Evolutionary conservation across 805 yeast genomes (phyloP), one percentile per base, ranked within the genome.

Genomic region (Pichia sporocuriosa): DNA sequence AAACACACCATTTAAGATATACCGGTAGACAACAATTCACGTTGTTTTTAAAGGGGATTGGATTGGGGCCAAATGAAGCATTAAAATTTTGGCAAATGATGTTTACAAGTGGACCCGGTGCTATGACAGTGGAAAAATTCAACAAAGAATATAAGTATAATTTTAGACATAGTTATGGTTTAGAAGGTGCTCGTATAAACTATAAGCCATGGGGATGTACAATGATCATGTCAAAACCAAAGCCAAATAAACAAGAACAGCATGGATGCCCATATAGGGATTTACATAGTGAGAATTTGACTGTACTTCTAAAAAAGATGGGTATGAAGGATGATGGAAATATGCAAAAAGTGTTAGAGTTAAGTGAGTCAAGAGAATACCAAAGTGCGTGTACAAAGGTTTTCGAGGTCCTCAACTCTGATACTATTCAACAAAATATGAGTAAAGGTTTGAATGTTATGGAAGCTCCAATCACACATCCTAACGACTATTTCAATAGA

Each of bases 231-330:
- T 69, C 77, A 22, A 80, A 80, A 51, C 86, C 87, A 7, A 73
- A 79, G 48, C 88, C 95, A 0, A 67, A 68, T 10, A 65, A 69
- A 35, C 69, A 72, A 36, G 95, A 89, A 51, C 73, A 66, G 45
- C 96, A 90, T 57, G 98, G 98, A 2, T 90, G 97, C 62, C 97
- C 97, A 5, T 93, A 84, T 62, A 68, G 95, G 41, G 90, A 84
- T 53, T 66, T 84, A 54, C 69, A 74, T 11, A 57, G 74, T n/a
- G 94, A 85, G 34, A 71, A 74, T 40, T 67, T 93, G 37, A 68
- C 73, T 6, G 50, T 54, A 3, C 75, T 76, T 46, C 67, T 93
- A 49, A 63, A 66, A 31, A 72, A 68, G 17, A 73, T 85, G 77
- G 90, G 89, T 1, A 64, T 86, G 37, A 67, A 60, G 9, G 85